Evolutionary conservation across 2,329 filamentous ascomycete genomes (phyloP), one percentile per base, ranked within the genome.

Genomic region (Arthroderma uncinatum): DNA sequence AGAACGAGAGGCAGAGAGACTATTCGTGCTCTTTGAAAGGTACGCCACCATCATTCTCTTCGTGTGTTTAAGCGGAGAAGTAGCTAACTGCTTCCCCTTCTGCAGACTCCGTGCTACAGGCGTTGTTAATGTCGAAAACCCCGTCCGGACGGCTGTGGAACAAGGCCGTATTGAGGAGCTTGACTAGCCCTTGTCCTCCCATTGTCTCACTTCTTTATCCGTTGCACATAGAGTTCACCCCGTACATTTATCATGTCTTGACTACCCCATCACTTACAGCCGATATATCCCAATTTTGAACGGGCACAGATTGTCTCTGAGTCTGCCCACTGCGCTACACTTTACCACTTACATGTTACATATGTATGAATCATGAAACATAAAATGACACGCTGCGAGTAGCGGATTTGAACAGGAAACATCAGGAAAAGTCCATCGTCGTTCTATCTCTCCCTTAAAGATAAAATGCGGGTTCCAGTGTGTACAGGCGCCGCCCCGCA

Each of bases 1-100:
- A 70, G 88, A 95, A 70, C 79, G 87, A 58, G 93, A 98, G 68
- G 92, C 91, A 0, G 92, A 96, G 71, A 81, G 83, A 57, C 72
- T 96, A 0, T 96, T 94, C 73, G 89, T 95, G 10, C 74, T 96
- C 2, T 96, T 96, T 71, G 90, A 96, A 71, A 80, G 87, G 85
- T 86, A 74, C 54, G 64, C 65, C 14, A 56, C 60, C 66, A 9
- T 64, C 30, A 48, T 19, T 9, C 12, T 12, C n/a, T 55, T 25
- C 9, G 48, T n/a, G 7, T 36, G 9, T 34, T 19, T 56, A 8
- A 6, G 12, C 23, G 30, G 33, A 42, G 37, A 53, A 36, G 2
- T 54, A 23, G 36, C 33, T 40, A 10, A 54, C 33, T 19, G 33
- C 39, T 2, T 54, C 14, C 7, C 19, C 7, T 19, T 4, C 8